These are phyloP conservation scores for Chlorella sp. DNA, from an alignment of 139 green algal species.

Conservation along the genomic window DNA sequence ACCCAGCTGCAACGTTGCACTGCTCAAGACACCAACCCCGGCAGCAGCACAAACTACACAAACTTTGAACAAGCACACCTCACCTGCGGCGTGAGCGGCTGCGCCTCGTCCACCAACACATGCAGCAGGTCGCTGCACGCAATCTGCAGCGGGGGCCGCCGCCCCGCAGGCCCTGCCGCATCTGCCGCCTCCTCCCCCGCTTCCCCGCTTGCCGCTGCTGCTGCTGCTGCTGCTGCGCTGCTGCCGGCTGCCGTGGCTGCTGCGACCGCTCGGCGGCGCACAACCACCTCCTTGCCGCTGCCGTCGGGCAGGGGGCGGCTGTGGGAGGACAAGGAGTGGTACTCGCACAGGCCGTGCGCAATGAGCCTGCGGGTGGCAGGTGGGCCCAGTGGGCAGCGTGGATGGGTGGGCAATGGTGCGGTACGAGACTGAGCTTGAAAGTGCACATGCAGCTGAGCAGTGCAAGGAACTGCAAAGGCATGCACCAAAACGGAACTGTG, in stretches of 20 bases:
- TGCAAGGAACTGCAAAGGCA: too few species aligned
- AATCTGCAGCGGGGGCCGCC: background rate
- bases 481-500: too few species aligned
- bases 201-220: background rate
- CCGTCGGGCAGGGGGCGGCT: conserved; percentile 10
- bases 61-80: too few species aligned
- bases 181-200: background rate
- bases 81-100: conserved; percentile 1
- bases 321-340: conserved; percentile 37
- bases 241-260: background rate
- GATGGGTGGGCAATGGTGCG: background rate
- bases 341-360: conserved; percentile 52
- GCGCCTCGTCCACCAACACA: conserved; percentile 23
- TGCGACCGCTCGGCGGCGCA: background rate
- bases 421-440: too few species aligned
- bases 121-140: conserved; percentile 41
- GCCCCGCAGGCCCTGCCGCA: background rate
- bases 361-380: background rate
- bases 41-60: too few species aligned
- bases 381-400: background rate
- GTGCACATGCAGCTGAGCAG: too few species aligned
- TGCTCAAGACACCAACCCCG: too few species aligned
- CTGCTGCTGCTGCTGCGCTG: background rate
- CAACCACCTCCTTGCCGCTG: conserved; percentile 34
- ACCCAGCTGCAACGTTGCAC: too few species aligned